Percentiles rank a stretch among this genome's conserved stretches.
Evolutionary conservation across 108 stramenopile species (phyloP).

Genomic region (Nannochloropsis oceanica): DNA sequence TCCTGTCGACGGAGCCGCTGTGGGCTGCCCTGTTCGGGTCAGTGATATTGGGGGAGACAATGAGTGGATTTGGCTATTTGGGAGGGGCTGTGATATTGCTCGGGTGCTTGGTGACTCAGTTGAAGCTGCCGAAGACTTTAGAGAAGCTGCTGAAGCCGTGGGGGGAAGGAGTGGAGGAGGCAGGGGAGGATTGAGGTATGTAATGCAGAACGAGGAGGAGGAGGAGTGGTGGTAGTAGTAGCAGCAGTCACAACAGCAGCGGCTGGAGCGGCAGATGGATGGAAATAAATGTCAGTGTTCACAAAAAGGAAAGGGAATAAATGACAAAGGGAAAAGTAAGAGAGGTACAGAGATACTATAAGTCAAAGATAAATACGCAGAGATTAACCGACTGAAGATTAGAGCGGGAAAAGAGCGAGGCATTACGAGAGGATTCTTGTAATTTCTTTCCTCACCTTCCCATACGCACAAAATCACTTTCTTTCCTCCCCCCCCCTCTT

Average conservation of each 20-base stretch:
- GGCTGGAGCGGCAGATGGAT: neutral
- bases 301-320: too few relatives aligned
- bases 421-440: too few relatives aligned
- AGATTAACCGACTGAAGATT: too few relatives aligned
- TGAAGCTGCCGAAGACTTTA: neutral
- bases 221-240: neutral
- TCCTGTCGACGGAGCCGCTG: slow-evolving; percentile 72
- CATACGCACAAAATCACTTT: too few relatives aligned
- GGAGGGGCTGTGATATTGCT: neutral
- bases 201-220: neutral
- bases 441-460: too few relatives aligned
- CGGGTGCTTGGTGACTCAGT: neutral
- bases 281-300: too few relatives aligned
- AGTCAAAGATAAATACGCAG: too few relatives aligned
- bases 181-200: neutral
- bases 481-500: too few relatives aligned
- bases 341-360: too few relatives aligned
- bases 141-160: neutral
- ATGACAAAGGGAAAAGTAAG: too few relatives aligned
- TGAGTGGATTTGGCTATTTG: slow-evolving; percentile 13
- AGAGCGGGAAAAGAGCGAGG: too few relatives aligned
- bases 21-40: slow-evolving; percentile 67
- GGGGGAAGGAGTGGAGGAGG: neutral
- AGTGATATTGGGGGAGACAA: slow-evolving; percentile 53
- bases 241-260: neutral